Evolutionary conservation across 768 basidiomycete genomes (phyloP).

Genomic region (Polyporus arcularius): DNA sequence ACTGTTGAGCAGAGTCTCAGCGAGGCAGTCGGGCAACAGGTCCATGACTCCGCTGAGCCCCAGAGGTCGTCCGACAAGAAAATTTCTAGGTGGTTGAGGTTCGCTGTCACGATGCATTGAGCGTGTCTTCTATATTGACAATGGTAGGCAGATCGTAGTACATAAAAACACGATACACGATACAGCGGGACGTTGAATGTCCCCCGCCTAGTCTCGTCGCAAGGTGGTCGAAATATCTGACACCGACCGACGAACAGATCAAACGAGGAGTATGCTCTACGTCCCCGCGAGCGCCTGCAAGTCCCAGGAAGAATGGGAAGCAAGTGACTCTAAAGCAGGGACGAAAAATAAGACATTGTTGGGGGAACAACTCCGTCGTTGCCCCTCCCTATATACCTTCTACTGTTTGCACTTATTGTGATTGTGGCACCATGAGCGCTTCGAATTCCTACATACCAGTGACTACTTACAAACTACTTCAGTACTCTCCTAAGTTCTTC

Average conservation of each 20-base stretch:
- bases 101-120: too few species aligned
- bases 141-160: too few species aligned
- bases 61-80: too few species aligned
- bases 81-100: too few species aligned
- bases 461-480: too few species aligned
- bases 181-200: conserved; percentile 1
- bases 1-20: too few species aligned
- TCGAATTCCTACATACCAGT: too few species aligned
- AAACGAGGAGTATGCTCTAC: conserved; percentile 19
- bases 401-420: conserved; percentile 13
- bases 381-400: conserved; percentile 6
- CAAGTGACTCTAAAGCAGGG: conserved; percentile 30
- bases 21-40: too few species aligned
- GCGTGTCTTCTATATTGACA: too few species aligned
- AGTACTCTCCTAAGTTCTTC: too few species aligned
- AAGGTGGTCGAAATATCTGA: conserved; percentile 15
- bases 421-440: conserved; percentile 3
- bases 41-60: too few species aligned
- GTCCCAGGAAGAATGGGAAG: conserved; percentile 20
- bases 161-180: not conserved
- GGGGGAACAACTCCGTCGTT: not conserved
- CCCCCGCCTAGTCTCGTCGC: conserved; percentile 19
- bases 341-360: conserved; percentile 24
- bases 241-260: conserved; percentile 24
- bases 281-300: conserved; percentile 29